Evolutionary conservation across 2,329 filamentous ascomycete genomes (phyloP), one percentile per base, ranked within the genome.

Genomic region (Fusarium buharicum): DNA sequence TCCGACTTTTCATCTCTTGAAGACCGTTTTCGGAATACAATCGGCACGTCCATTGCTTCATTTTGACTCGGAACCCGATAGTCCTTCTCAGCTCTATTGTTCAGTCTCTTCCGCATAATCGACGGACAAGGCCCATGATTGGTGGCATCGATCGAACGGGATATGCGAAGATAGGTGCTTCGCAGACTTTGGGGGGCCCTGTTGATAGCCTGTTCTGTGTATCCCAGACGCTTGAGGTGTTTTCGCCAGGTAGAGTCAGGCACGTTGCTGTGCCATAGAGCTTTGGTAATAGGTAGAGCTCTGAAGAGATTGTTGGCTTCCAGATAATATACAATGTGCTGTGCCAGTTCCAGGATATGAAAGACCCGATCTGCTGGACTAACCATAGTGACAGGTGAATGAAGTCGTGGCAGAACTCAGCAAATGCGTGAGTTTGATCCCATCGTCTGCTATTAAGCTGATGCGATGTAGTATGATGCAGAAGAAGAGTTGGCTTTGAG

Each of bases 291-390:
- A 1, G 22, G 8, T 13, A 51, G 38, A 22, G 49, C 41, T 48
- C 18, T 22, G 12, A 47, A 59, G 11, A 59, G 44, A 14, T 59
- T 14, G 3, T 43, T 45, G 37, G 20, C 27, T 36, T 61, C 36
- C 31, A 62, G 8, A 12, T 49, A 18, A 27, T 62, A 48, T 9
- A 63, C 40, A 12, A 62, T 62, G 17, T 46, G 27, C 16, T 62
- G 48, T 30, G 59, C 59, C 8, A 63, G 39, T 16, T 59, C 59
- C 13, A 59, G 17, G 6, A 44, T 62, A 31, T 59, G 53, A 17
- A 63, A 62, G 12, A 63, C 59, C 14, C 20, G 46, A 31, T 62
- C 43, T 14, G 48, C 59, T 11, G 39, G 17, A n/a, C 48, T 34
- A 13, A 39, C n/a, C 53, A 59, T 59, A 11, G 1, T 39, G 13